A percentile compares a stretch with the other conserved stretches of the same genome.
phyloP scores from a whole-genome alignment of 2,329 filamentous ascomycete species.

The Colletotrichum nymphaeae region DNA sequence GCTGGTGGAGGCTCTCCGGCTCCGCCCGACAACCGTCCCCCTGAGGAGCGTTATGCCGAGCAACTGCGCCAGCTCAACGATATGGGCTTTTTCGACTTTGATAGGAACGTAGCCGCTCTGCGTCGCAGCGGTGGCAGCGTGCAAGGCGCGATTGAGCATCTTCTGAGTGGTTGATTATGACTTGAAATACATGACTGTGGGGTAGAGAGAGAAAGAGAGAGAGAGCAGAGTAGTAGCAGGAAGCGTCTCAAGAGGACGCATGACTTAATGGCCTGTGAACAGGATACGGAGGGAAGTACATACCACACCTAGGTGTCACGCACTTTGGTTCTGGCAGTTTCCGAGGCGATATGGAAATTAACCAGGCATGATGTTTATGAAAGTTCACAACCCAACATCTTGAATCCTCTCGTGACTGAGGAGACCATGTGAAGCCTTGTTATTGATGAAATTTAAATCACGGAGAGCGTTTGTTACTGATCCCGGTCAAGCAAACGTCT shows the following conservation, averaged over 20 bases:
- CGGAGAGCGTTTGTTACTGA: too few species aligned
- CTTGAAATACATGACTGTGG: background rate
- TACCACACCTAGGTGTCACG: slow-evolving; percentile 28
- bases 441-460: background rate
- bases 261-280: slow-evolving; percentile 26
- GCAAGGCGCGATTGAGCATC: slow-evolving; percentile 86
- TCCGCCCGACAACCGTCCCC: slow-evolving; percentile 85
- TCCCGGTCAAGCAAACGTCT: background rate
- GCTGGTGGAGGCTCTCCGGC: slow-evolving; percentile 53
- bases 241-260: background rate
- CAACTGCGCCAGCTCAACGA: slow-evolving; percentile 95
- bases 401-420: background rate
- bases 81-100: slow-evolving; percentile 99
- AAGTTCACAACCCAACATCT: background rate
- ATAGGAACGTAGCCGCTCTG: slow-evolving; percentile 89
- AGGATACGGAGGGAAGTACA: slow-evolving; percentile 22
- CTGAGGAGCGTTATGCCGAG: slow-evolving; percentile 91
- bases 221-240: background rate
- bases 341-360: slow-evolving; percentile 24
- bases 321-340: slow-evolving; percentile 29
- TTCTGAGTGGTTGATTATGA: slow-evolving; percentile 57
- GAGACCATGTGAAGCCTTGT: background rate
- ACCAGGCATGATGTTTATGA: slow-evolving; percentile 34
- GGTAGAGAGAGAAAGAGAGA: background rate
- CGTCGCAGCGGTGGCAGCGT: slow-evolving; percentile 92